These are phyloP conservation scores for Trametes elegans DNA, from an alignment of 768 basidiomycete genomes.

Conservation along the genomic window DNA sequence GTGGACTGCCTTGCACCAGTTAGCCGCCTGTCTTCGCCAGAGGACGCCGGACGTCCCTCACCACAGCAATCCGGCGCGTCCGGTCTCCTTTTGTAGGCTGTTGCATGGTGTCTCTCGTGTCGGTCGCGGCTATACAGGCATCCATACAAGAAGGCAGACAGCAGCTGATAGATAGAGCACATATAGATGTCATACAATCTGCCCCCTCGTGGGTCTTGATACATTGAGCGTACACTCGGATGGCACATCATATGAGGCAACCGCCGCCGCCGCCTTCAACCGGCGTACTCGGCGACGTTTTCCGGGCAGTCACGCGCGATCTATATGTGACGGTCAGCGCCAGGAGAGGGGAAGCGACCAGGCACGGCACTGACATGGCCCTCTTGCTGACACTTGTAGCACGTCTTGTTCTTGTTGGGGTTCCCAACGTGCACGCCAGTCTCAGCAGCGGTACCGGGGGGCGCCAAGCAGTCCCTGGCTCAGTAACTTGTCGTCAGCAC, in stretches of 20 bases:
- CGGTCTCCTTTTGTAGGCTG: too few relatives aligned
- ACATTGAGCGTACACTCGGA: constrained; percentile 17
- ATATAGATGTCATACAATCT: constrained; percentile 11
- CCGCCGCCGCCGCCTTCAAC: constrained; percentile 9
- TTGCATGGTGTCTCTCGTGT: too few relatives aligned
- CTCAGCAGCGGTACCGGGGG: constrained; percentile 55
- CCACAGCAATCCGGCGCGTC: too few relatives aligned
- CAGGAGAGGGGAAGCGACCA: not conserved
- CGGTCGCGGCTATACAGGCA: too few relatives aligned
- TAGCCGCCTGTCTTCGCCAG: too few relatives aligned
- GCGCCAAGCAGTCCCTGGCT: constrained; percentile 83
- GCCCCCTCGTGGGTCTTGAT: constrained; percentile 13
- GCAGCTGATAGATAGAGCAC: constrained; percentile 20
- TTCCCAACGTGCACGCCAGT: constrained; percentile 46
- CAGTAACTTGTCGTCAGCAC: not conserved
- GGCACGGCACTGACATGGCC: constrained; percentile 64
- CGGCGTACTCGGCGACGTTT: constrained; percentile 27
- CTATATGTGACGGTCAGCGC: constrained; percentile 8
- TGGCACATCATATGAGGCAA: constrained; percentile 5
- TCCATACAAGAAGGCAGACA: too few relatives aligned
- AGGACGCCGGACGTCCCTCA: too few relatives aligned
- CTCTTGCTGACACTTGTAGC: constrained; percentile 86
- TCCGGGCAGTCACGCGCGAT: constrained; percentile 37
- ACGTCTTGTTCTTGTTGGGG: constrained; percentile 69
- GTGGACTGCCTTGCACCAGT: too few relatives aligned